phyloP scores from a whole-genome alignment of 2,329 filamentous ascomycete species.

The Aspergillus sp. region DNA sequence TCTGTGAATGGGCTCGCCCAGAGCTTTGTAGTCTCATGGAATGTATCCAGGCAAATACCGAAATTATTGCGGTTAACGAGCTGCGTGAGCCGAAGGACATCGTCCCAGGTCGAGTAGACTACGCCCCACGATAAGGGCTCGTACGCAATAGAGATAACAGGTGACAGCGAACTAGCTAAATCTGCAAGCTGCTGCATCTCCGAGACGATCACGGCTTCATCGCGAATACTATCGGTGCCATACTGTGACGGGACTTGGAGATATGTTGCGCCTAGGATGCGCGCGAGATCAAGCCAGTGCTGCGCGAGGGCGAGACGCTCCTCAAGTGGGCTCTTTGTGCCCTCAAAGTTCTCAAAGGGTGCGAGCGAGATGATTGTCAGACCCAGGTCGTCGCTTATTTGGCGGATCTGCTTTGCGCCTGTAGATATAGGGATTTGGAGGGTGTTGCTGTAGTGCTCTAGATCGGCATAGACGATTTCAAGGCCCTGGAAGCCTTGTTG shows the following conservation, averaged over 20 bases:
- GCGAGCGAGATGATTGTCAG: slow-evolving; percentile 31
- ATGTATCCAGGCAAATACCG: slow-evolving; percentile 39
- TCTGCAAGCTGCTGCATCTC: slow-evolving; percentile 33
- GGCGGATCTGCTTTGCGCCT: slow-evolving; percentile 20
- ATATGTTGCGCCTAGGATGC: slow-evolving; percentile 25
- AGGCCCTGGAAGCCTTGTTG: slow-evolving; percentile 29
- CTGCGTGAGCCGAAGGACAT: slow-evolving; percentile 25
- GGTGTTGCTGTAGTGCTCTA: slow-evolving; percentile 22
- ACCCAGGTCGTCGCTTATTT: slow-evolving; percentile 17
- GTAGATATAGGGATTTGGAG: slow-evolving; percentile 18
- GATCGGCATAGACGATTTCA: slow-evolving; percentile 34
- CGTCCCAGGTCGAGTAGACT: slow-evolving; percentile 35
- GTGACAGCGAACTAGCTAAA: slow-evolving; percentile 22
- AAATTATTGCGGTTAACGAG: slow-evolving; percentile 36
- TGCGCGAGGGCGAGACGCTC: slow-evolving; percentile 28
- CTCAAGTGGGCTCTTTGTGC: slow-evolving; percentile 24
- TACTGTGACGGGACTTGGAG: slow-evolving; percentile 36
- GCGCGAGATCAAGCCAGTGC: slow-evolving; percentile 33
- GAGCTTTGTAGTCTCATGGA: slow-evolving; percentile 33
- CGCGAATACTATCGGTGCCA: slow-evolving; percentile 22
- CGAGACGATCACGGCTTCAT: slow-evolving; percentile 26
- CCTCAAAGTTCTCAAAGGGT: slow-evolving; percentile 41
- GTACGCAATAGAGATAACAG: slow-evolving; percentile 34
- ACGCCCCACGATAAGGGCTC: slow-evolving; percentile 37
- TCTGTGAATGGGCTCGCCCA: slow-evolving; percentile 31